These are phyloP conservation scores for Ormosia semicastrata DNA, from an alignment of 306 rosid genomes.

Conservation along the genomic window DNA sequence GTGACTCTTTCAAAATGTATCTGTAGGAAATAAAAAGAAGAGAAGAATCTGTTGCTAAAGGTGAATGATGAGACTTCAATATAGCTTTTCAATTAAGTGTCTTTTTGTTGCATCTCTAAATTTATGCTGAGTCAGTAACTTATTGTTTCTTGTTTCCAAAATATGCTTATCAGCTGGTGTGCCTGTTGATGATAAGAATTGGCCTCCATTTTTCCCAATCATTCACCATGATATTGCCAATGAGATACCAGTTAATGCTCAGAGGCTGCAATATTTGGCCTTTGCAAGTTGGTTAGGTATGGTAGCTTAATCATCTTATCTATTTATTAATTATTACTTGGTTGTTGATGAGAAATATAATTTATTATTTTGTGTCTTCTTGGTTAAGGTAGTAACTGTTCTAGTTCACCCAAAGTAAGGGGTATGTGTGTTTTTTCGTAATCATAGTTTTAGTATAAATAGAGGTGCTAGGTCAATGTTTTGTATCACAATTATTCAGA, in stretches of 20 bases:
- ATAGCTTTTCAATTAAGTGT: constrained; percentile 7
- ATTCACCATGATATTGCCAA: constrained; percentile 98
- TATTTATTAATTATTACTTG: constrained; percentile 15
- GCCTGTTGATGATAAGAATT: constrained; percentile 78
- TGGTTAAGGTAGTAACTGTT: not conserved
- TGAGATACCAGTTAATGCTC: constrained; percentile 96
- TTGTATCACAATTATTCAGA: not conserved
- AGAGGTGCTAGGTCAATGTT: not conserved
- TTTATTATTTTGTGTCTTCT: constrained; percentile 9
- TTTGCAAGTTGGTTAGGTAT: constrained; percentile 99
- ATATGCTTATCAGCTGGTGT: constrained; percentile 62
- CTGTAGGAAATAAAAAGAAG: constrained; percentile 80
- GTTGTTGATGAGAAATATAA: not conserved
- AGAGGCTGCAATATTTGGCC: constrained; percentile 91
- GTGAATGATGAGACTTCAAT: constrained; percentile 34
- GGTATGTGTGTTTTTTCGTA: not conserved
- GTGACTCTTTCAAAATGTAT: constrained; percentile 27
- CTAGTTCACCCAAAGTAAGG: not conserved
- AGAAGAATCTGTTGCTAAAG: constrained; percentile 80
- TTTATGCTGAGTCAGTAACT: constrained; percentile 18
- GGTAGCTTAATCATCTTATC: constrained; percentile 17
- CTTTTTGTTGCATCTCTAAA: not conserved
- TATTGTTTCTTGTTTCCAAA: constrained; percentile 16
- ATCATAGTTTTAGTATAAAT: not conserved
- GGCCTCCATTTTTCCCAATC: constrained; percentile 96